Evolutionary conservation across 352 stramenopile species (phyloP), one percentile per base, ranked within the genome.

Genomic region (Pythium myriotylum): DNA sequence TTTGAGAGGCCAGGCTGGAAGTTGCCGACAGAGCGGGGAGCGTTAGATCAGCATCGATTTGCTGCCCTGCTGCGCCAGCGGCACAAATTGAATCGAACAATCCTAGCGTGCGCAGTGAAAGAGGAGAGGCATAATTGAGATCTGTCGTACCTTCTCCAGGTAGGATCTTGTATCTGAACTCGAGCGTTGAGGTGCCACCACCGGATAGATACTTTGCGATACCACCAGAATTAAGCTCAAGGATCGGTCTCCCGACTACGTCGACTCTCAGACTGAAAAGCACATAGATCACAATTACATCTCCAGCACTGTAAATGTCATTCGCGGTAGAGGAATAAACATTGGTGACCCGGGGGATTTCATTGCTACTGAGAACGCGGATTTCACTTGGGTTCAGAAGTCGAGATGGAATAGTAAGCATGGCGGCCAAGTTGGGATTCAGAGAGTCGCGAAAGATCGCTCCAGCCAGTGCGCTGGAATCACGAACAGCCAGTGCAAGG

Each of bases 221-320:
- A 2, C 81, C 83, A 2, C 77, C 76, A 3, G 82, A 94, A 52
- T 91, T 85, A 10, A 95, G 58, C 40, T 91, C 81, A 17, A 95
- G 61, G 16, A 83, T 57, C 0, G 81, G 79, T 17, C 52, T 62
- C 0, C 84, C 85, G 6, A 78, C 62, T 0, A 93, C 77, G 13
- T 75, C 32, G 1, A 95, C 84, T 0, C 50, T 58, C 1, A 63
- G 49, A 0, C 77, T 79, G 39, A 95, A 93, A 13, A 65, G 53
- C 0, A 93, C 54, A 1, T 78, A 59, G 10, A 94, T 45, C 22
- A 85, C 56, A 23, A 95, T 74, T 0, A 81, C 68, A 42, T 93
- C 83, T 20, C 85, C 84, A 14, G 65, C 70, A 19, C 74, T 81
- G 59, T 95, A 95, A 0, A 57, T 78, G 24, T 72, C 84, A 37